Base-by-base conservation (phyloP, 2,329 filamentous ascomycete genomes). In the Diaporthe citri region DNA sequence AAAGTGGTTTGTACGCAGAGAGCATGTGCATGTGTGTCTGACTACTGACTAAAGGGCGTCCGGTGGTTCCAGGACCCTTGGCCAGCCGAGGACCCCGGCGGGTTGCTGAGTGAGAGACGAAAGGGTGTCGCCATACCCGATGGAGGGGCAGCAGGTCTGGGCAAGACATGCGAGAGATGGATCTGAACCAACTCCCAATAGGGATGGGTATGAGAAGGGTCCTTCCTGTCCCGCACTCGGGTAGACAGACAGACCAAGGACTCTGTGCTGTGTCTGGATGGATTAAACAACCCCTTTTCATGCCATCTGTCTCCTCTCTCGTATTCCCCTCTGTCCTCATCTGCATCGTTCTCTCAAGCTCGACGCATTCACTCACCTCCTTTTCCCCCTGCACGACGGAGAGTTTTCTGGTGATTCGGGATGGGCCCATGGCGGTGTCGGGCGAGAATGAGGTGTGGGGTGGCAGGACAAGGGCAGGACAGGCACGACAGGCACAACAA, bases 401-500 rank as follows among this genome's bases (percentile, higher is more conserved):
- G 60, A 72, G 57, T 55, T 72, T 69, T 22, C 25, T 69, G 64
- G 60, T 64, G 71, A 72, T 46, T 72, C 56, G 36, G 57, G 41
- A 72, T 48, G 59, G 70, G 57, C 34, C 57, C 70, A 72, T 52
- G 51, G 57, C 71, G 71, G 71, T 55, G 71, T 64, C 60, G 71
- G 57, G 71, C 71, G 71, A 72, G 71, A 62, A 72, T 59, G 71
- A 72, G 46, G 51, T 72, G 71, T 72, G 71, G 71, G 57, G 71
- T 71, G 71, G 64, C 64, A 8, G 64, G 64, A 41, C 46, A 41
- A 55, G 48, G 46, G 60, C 71, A 64, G 7, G 46, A 72, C 57
- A 64, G 57, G 60, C 70, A 72, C 57, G 36, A 72, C 57, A 67
- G 62, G 62, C 62, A 67, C 64, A n/a, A 41, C 64, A 41, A 31